Conservation (phyloP, 495 filamentous ascomycete species). For the Aspergillus ostianus region DNA sequence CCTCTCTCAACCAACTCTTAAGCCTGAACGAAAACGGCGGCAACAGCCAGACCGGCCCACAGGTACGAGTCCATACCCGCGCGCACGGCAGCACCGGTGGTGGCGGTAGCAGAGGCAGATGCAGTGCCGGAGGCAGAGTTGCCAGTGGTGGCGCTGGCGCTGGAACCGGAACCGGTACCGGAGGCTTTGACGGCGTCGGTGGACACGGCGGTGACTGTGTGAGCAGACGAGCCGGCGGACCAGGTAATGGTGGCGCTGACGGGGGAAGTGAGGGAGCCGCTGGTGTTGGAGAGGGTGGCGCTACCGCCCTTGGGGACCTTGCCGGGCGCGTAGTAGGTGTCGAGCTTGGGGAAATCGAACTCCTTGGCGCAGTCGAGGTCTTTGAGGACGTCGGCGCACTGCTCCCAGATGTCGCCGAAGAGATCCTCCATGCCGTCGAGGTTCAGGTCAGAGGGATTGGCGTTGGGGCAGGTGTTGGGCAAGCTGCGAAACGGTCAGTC, state of each 20-base stretch:
- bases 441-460: constrained; percentile 13
- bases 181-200: background rate
- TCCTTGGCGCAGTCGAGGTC: constrained; percentile 14
- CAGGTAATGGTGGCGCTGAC: constrained; percentile 22
- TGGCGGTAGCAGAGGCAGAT: background rate
- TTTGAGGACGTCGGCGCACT: constrained; percentile 14
- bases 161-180: background rate
- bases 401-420: constrained; percentile 7
- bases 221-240: constrained; percentile 6
- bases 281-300: constrained; percentile 15
- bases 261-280: constrained; percentile 13
- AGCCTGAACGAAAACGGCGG: background rate
- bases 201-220: constrained; percentile 13
- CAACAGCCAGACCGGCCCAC: background rate
- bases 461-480: constrained; percentile 24
- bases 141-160: background rate
- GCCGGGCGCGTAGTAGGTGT: constrained; percentile 12
- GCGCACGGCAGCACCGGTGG: background rate
- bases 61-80: background rate
- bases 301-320: constrained; percentile 17
- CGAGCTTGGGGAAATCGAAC: constrained; percentile 12
- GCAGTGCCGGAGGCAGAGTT: background rate
- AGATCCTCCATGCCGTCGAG: constrained; percentile 8
- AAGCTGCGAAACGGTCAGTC: background rate
- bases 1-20: background rate